Evolutionary conservation across 495 filamentous ascomycete genomes (phyloP), one percentile per base, ranked within the genome.

Genomic region (Neurospora discreta): DNA sequence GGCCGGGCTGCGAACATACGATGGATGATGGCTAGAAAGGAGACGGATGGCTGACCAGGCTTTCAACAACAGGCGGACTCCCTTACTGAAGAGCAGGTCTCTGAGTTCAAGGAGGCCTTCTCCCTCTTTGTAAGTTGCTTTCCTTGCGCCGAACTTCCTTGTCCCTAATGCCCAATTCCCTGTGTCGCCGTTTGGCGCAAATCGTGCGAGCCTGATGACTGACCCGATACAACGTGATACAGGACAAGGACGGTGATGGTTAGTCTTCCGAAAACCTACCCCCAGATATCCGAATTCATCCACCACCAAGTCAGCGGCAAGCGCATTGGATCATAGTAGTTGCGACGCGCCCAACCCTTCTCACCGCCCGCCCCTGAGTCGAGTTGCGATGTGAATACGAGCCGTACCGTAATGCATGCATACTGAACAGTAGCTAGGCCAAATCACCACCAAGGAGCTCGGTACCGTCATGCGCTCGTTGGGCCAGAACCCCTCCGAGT

Each of bases 181-280:
- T 20, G 20, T 42, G 36, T 15, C 68, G 9, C 23, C 26, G 26
- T 65, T 33, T 33, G 65, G 71, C 74, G 70, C 76, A 77, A 71
- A 42, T 68, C 13, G 38, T 18, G 58, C 23, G 39, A 26, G 39
- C 23, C 58, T 46, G 70, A 71, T 71, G 71, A 72, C 73, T 79
- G 44, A 78, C 73, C 36, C 58, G 30, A 23, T 68, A 72, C 42
- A 42, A 52, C 46, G 60, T 70, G 70, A 77, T 72, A 83, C 79
- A 99, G 95, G 95, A 99, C 89, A 99, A 99, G 85, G 96, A 99
- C 88, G 95, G 96, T 79, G 96, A 99, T 93, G 95, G 95, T 99
- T 83, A 90, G 93, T 93, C 72, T 70, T 43, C 60, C 68, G 43
- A 65, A 68, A 65, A n/a, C 68, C 46, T 72, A 69, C 23, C 67